Evolutionary conservation across 805 yeast genomes (phyloP).

Genomic region (Torulaspora indica): DNA sequence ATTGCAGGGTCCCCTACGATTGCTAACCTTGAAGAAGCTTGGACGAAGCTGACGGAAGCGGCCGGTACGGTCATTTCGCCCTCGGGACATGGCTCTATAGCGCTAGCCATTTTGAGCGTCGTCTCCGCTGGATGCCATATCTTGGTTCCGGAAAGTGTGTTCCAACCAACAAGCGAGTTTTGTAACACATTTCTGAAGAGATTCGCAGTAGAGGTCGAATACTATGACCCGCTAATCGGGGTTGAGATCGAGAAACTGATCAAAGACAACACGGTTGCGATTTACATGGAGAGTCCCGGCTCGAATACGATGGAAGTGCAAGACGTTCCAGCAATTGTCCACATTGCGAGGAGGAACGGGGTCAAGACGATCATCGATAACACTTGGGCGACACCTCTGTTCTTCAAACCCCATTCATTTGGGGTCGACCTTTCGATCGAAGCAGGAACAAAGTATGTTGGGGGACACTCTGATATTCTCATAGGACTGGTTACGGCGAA

Average conservation of each 20-base stretch:
- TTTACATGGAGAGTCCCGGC: conserved; percentile 16
- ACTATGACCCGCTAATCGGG: conserved; percentile 14
- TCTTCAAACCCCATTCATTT: conserved; percentile 11
- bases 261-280: conserved; percentile 10
- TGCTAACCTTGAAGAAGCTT: conserved; percentile 13
- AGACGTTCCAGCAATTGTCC: conserved; percentile 12
- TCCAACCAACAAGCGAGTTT: conserved; percentile 11
- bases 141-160: conserved; percentile 12
- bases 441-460: conserved; percentile 18
- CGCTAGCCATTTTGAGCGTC: conserved; percentile 12
- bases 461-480: conserved; percentile 18
- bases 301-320: conserved; percentile 16
- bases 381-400: conserved; percentile 19
- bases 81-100: conserved; percentile 14
- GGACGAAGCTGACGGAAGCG: conserved; percentile 14
- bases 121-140: conserved; percentile 15
- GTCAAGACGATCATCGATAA: conserved; percentile 15
- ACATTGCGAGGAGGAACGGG: conserved; percentile 10
- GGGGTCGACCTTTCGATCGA: conserved; percentile 16
- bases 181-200: conserved; percentile 10
- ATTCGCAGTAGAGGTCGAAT: conserved; percentile 10
- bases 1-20: conserved; percentile 17
- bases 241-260: conserved; percentile 11
- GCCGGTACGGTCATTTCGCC: conserved; percentile 17
- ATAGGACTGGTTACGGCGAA: conserved; percentile 13